phyloP scores from a whole-genome alignment of 352 stramenopile genomes.

The Globisporangium recalcitrans region DNA sequence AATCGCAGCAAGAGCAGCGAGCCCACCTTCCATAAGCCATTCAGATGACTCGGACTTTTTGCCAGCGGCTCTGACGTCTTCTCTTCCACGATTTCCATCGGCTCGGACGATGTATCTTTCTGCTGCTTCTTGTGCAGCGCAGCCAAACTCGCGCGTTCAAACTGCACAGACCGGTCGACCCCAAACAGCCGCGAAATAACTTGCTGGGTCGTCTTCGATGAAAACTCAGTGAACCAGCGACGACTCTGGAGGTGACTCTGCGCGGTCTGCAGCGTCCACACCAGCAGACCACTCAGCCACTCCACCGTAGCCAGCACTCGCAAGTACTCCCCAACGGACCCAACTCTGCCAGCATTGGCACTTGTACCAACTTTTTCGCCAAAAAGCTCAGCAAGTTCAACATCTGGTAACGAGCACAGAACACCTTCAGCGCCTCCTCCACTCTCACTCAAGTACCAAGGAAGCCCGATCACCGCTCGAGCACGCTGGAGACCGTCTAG shows the following conservation, averaged over 20 bases:
- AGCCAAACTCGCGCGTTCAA: slow-evolving; percentile 65
- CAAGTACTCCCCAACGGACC: slow-evolving; percentile 56
- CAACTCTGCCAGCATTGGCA: slow-evolving; percentile 29
- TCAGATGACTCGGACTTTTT: slow-evolving; percentile 8
- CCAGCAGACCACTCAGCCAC: slow-evolving; percentile 71
- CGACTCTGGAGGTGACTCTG: slow-evolving; percentile 69
- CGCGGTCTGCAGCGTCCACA: slow-evolving; percentile 73
- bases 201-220: slow-evolving; percentile 43
- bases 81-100: slow-evolving; percentile 8
- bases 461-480: slow-evolving; percentile 35
- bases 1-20: slow-evolving; percentile 78
- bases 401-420: slow-evolving; percentile 54
- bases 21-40: slow-evolving; percentile 74
- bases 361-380: background rate
- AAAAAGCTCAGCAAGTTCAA: slow-evolving; percentile 34
- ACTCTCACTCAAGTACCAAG: slow-evolving; percentile 39
- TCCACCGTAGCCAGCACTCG: slow-evolving; percentile 62
- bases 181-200: slow-evolving; percentile 62
- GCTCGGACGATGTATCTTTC: slow-evolving; percentile 8
- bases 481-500: slow-evolving; percentile 40
- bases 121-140: slow-evolving; percentile 39
- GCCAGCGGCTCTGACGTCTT: background rate
- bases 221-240: slow-evolving; percentile 76
- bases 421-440: slow-evolving; percentile 51
- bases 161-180: slow-evolving; percentile 65